Base-by-base conservation (phyloP, 2,329 filamentous ascomycete species). In the Emergomyces pasteurianus region DNA sequence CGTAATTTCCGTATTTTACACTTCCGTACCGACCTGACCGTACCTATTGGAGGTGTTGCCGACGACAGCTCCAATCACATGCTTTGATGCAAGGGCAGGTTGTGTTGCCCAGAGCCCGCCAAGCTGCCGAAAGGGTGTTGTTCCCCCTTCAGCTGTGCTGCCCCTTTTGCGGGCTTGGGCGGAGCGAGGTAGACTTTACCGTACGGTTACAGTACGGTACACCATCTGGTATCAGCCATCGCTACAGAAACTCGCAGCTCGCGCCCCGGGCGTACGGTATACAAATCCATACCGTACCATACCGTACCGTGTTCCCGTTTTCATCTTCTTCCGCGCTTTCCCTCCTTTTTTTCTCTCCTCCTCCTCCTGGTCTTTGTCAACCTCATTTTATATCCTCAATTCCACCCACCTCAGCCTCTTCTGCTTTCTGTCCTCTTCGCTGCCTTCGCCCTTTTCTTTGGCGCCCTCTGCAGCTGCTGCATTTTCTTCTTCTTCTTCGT, bases 401-500 rank as follows among this genome's bases (percentile, higher is more conserved):
- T 40, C 46, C 10, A 23, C 31, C 58, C 43, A n/a, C 58, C 28
- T 58, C 58, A 8, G 7, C 42, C n/a, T n/a, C n/a, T n/a, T 43
- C 46, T 42, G n/a, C 23, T 36, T 5, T n/a, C 34, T 36, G 14
- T 38, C 18, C 34, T 34, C 16, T 34, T 18, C 34, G 31, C 34
- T 10, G 34, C 36, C 55, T 54, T 6, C 28, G 23, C 58, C 18
- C 18, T 61, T 18, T 58, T 46, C 34, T 53, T 31, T 21, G 31
- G 28, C 10, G 23, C 46, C 28, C n/a, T 61, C 54, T 61, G 26
- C 43, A 54, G 43, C 54, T 56, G 56, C 49, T 58, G 54, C 52
- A 47, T 58, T 31, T 49, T 57, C 53, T 60, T 59, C 16, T 58
- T 50, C 60, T 62, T 43, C 60, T 50, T n/a, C n/a, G n/a, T 14